phyloP scores from a whole-genome alignment of 2,329 filamentous ascomycete species.

The Zymoseptoria ardabiliae region DNA sequence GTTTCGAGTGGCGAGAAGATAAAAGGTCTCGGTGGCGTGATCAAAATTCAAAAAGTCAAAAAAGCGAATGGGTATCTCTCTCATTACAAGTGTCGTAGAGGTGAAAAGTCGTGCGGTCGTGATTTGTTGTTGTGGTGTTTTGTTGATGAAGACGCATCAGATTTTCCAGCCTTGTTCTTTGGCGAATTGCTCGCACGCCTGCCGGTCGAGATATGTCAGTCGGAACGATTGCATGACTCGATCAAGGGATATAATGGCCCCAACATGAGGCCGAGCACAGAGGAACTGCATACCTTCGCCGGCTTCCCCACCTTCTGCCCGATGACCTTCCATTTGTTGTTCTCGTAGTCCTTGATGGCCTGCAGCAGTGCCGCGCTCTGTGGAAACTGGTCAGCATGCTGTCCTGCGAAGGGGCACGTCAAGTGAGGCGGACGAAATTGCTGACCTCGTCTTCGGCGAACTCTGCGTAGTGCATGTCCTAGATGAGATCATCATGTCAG shows the following conservation, averaged over 20 bases:
- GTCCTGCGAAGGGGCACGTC: slow-evolving; percentile 11
- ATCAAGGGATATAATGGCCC: neutral
- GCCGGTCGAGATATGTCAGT: neutral
- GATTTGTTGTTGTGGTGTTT: neutral
- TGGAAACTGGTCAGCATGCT: slow-evolving; percentile 20
- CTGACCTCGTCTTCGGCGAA: slow-evolving; percentile 93
- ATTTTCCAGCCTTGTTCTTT: slow-evolving; percentile 63
- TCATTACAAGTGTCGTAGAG: slow-evolving; percentile 6
- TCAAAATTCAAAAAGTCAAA: neutral
- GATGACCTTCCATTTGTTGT: slow-evolving; percentile 97
- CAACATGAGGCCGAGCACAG: slow-evolving; percentile 10
- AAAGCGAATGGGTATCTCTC: slow-evolving; percentile 12
- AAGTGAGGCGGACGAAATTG: slow-evolving; percentile 35
- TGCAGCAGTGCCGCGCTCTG: slow-evolving; percentile 74
- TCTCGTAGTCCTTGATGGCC: slow-evolving; percentile 97
- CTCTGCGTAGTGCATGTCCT: slow-evolving; percentile 99
- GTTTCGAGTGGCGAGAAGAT: neutral
- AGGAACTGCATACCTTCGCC: slow-evolving; percentile 63
- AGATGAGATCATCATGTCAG: slow-evolving; percentile 5
- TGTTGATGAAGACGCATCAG: slow-evolving; percentile 8
- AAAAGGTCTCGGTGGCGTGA: neutral
- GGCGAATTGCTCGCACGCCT: slow-evolving; percentile 87
- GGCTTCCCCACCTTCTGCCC: slow-evolving; percentile 96
- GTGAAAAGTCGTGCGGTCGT: neutral
- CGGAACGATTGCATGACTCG: neutral